Evolutionary conservation across 179 eudicot species (phyloP).

Genomic region (Silene coronaria): DNA sequence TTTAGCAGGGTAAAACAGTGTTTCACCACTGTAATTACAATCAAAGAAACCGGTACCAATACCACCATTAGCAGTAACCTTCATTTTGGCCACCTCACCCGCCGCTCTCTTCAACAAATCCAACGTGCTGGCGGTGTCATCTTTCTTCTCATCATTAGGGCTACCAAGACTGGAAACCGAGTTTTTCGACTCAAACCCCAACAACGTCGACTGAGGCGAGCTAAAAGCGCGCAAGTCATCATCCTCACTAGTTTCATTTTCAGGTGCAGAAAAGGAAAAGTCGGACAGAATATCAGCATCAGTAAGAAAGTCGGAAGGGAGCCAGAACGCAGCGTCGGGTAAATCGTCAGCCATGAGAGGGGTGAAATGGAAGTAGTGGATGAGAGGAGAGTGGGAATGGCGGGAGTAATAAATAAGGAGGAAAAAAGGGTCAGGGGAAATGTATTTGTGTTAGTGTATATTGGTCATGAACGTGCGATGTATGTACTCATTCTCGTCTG

Average conservation of each 20-base stretch:
- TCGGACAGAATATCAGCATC: slow-evolving; percentile 54
- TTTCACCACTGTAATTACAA: slow-evolving; percentile 12
- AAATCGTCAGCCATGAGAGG: slow-evolving; percentile 40
- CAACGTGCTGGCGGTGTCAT: slow-evolving; percentile 7
- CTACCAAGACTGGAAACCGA: slow-evolving; percentile 17
- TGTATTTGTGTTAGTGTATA: too few species aligned
- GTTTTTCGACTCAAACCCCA: slow-evolving; percentile 8
- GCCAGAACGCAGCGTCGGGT: slow-evolving; percentile 67
- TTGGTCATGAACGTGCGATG: too few species aligned
- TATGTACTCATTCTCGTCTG: too few species aligned
- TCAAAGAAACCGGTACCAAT: slow-evolving; percentile 31
- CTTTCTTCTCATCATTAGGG: not conserved
- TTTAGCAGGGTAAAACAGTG: slow-evolving; percentile 19
- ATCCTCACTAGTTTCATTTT: slow-evolving; percentile 58
- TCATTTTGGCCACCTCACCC: slow-evolving; percentile 24
- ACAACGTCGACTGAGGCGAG: slow-evolving; percentile 33
- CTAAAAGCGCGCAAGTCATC: slow-evolving; percentile 27
- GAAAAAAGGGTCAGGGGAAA: too few species aligned
- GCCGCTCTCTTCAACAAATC: slow-evolving; percentile 33
- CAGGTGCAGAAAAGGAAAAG: slow-evolving; percentile 19
- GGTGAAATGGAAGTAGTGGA: not conserved
- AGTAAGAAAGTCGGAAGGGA: slow-evolving; percentile 56
- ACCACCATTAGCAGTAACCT: not conserved
- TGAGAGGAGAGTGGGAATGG: not conserved
- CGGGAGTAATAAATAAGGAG: too few species aligned